Base-by-base conservation (phyloP, 306 rosid genomes). In the Prunus armeniaca region DNA sequence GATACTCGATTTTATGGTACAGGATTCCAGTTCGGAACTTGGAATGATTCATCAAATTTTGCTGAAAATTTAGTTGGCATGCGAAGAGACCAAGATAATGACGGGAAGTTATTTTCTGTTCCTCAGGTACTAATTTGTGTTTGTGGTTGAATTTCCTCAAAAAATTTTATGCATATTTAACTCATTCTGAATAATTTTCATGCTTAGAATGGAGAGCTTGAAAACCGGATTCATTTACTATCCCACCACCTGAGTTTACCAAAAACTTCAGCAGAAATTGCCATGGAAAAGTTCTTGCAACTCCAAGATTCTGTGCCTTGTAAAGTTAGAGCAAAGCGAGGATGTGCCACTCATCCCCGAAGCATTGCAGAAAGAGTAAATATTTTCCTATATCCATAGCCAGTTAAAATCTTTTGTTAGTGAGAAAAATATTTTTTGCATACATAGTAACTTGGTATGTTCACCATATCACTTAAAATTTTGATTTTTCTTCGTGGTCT, bases 311-410 rank as follows among this genome's bases (percentile, higher is more conserved):
- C 98, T 6, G 98, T 94, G 72, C 98, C 98, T 72, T 94, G 98
- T 81, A 89, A 90, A 86, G 87, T 90, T 56, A 82, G 98, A 84
- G 98, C 98, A 17, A 94, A 94, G 87, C 86, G 97, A 71, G 98
- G 98, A 32, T 94, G 96, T 28, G 97, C 98, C 43, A 94, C 98
- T 76, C 98, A 94, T 86, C 98, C 98, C 70, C 87, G 98, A 82
- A 94, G 98, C 85, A 92, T 94, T 78, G 98, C 98, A 12, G 98
- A 94, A 86, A 83, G 98, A 84, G 98, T 91, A 87, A 65, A 74
- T 54, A 58, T 10, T 73, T n/a, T 49, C n/a, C 69, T 41, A 12
- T 60, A 50, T 51, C 57, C 34, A 1, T 18, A 27, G 12, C 20
- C 46, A 68, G 20, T 24, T 57, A 41, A 8, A 8, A 20, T 72